These are phyloP conservation scores for Ceratocystis destructans DNA, from an alignment of 2,329 filamentous ascomycete genomes.

Conservation along the genomic window DNA sequence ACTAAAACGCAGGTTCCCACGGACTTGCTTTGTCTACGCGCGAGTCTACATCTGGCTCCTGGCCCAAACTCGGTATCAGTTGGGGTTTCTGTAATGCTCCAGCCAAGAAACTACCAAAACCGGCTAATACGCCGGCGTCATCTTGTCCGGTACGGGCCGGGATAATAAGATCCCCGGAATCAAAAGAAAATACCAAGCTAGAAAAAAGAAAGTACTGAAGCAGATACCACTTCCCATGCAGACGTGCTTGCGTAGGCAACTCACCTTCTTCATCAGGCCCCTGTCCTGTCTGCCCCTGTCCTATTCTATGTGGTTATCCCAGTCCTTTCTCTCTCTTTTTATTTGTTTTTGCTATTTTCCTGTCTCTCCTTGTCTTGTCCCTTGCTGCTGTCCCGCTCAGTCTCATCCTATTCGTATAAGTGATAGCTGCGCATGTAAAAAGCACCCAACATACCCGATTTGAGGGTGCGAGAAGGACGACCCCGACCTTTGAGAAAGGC, in stretches of 20 bases:
- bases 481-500: too few species aligned
- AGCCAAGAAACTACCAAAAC: background rate
- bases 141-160: background rate
- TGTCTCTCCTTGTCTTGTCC: background rate
- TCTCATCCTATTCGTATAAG: background rate
- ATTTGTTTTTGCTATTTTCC: background rate
- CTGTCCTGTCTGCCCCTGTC: background rate
- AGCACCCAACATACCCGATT: too few species aligned
- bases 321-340: background rate
- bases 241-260: too few species aligned
- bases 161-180: background rate
- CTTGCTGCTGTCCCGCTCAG: too few species aligned
- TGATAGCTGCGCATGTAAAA: background rate
- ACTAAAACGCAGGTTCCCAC: too few species aligned
- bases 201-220: background rate
- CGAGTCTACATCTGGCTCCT: too few species aligned
- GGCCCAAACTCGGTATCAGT: too few species aligned
- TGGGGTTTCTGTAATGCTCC: background rate
- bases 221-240: background rate
- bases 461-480: too few species aligned
- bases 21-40: too few species aligned
- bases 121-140: background rate
- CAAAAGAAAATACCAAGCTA: background rate
- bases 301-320: background rate
- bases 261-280: background rate